Evolutionary conservation across 495 filamentous ascomycete species (phyloP).

Genomic region (Jackrogersella minutella): DNA sequence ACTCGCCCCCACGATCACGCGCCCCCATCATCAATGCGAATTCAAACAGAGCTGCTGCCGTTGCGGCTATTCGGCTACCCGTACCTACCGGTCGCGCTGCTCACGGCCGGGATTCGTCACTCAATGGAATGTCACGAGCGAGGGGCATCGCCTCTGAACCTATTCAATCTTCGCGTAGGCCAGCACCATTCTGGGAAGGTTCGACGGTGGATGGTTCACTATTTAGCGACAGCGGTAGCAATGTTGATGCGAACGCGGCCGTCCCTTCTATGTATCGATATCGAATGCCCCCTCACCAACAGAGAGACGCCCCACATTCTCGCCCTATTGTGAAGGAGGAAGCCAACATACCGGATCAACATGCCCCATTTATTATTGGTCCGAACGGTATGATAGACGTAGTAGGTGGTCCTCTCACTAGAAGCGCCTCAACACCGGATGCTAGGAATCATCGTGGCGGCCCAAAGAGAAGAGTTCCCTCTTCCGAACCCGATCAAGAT

Average conservation of each 20-base stretch:
- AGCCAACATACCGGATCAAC: conserved; percentile 21
- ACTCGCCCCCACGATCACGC: conserved; percentile 43
- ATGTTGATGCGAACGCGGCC: conserved; percentile 39
- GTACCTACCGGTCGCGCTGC: conserved; percentile 33
- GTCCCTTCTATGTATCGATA: conserved; percentile 35
- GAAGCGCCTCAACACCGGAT: conserved; percentile 46
- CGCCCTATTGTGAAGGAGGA: conserved; percentile 26
- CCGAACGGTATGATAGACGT: conserved; percentile 42
- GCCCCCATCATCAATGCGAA: conserved; percentile 44
- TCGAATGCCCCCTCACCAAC: conserved; percentile 30
- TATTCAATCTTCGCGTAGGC: conserved; percentile 33
- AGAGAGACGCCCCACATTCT: conserved; percentile 40
- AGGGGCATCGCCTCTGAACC: conserved; percentile 38
- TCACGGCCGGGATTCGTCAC: conserved; percentile 38
- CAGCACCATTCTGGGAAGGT: conserved; percentile 44
- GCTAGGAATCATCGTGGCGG: conserved; percentile 38
- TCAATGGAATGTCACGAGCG: conserved; percentile 29
- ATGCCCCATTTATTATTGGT: conserved; percentile 42
- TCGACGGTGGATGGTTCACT: conserved; percentile 45
- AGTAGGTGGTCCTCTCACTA: conserved; percentile 41
- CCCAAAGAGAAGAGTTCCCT: conserved; percentile 25
- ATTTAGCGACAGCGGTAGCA: conserved; percentile 47
- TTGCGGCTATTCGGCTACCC: conserved; percentile 30
- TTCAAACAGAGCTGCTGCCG: conserved; percentile 35
- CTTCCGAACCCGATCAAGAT: conserved; percentile 33